Percentiles rank a stretch among this genome's conserved stretches.
Evolutionary conservation across 2,329 filamentous ascomycete species (phyloP).

Genomic region (Neoascochyta sp.): DNA sequence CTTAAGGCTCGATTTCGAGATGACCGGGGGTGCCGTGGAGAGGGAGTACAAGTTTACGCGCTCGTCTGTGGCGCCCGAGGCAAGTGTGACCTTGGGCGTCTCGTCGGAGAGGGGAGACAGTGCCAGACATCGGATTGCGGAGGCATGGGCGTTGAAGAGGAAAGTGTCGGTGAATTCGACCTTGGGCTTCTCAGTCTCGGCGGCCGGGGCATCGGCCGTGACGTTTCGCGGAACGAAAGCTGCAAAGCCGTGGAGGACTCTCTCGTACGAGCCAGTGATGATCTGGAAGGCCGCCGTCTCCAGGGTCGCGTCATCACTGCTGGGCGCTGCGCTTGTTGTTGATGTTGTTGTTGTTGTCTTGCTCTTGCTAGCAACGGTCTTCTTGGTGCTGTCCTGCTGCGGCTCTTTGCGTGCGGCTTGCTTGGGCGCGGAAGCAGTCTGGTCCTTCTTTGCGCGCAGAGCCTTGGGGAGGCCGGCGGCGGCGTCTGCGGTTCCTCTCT

Average conservation of each 20-base stretch:
- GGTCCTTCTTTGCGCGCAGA: conserved; percentile 27
- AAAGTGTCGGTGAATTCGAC: conserved; percentile 85
- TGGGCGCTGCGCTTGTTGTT: conserved; percentile 9
- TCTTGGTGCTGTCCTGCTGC: conserved; percentile 12
- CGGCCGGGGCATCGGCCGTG: conserved; percentile 18
- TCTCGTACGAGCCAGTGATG: conserved; percentile 89
- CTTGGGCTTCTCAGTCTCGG: conserved; percentile 22
- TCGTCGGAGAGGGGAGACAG: conserved; percentile 68
- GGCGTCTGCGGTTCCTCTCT: conserved; percentile 26
- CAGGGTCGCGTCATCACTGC: conserved; percentile 4
- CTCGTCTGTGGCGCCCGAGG: conserved; percentile 89
- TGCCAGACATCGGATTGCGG: conserved; percentile 83
- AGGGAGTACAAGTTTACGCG: conserved; percentile 92
- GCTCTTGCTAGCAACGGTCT: conserved; percentile 10
- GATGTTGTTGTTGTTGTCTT: conserved; percentile 16
- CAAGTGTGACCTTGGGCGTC: conserved; percentile 79
- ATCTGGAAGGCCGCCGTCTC: conserved; percentile 65
- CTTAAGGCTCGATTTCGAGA: conserved; percentile 55
- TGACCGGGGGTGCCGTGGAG: conserved; percentile 55
- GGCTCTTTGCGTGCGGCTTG: conserved; percentile 13
- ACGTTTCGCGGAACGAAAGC: conserved; percentile 58
- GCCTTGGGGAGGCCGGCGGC: conserved; percentile 16
- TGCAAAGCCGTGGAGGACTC: conserved; percentile 83
- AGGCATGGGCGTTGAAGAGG: conserved; percentile 89
- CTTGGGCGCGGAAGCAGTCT: conserved; percentile 15